Evolutionary conservation across 331 rosid genomes (phyloP), one percentile per base, ranked within the genome.

Genomic region (Rhamnella rubrinervis): DNA sequence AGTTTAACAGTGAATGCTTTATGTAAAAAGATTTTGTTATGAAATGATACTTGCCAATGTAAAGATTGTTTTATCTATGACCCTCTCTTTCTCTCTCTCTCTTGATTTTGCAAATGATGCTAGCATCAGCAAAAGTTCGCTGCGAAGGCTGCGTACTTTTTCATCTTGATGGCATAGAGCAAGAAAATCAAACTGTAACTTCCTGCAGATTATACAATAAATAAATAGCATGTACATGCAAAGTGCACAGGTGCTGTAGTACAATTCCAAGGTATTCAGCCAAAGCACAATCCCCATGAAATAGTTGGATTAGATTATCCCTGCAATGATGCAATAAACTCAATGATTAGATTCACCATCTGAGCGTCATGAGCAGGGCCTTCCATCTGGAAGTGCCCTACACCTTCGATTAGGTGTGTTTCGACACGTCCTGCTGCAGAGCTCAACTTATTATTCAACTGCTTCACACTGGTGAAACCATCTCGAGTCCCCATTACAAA

Each of bases 401-500:
- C 89, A 18, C 97, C 98, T 68, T 89, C 97, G 25, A 95, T 80
- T n/a, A 93, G 78, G 71, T 85, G 89, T 3, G 82, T 85, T 69
- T 89, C 96, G 0, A 66, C 82, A 0, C 85, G 93, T 14, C 99
- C 99, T 0, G 74, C 81, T 0, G 97, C 96, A 40, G 89, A 77
- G 26, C 57, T 75, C 47, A 95, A 82, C 96, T 91, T 91, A 78
- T 85, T 91, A 18, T 79, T 71, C 47, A 95, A 77, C 83, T 95
- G 97, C 74, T 89, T 89, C 18, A 87, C 92, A 47, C 89, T 89
- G 0, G 97, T 95, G 81, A 91, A 95, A 39, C 99, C 96, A 56
- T 95, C 97, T 47, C 73, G 78, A 1, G 97, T 95, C 65, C 96
- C 99, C 99, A 91, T 91, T 4, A 95, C 85, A 65, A 95, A 91